Base-by-base conservation (phyloP, 371 early-diverging fungal genomes). In the Choanephora cucurbitarum region DNA sequence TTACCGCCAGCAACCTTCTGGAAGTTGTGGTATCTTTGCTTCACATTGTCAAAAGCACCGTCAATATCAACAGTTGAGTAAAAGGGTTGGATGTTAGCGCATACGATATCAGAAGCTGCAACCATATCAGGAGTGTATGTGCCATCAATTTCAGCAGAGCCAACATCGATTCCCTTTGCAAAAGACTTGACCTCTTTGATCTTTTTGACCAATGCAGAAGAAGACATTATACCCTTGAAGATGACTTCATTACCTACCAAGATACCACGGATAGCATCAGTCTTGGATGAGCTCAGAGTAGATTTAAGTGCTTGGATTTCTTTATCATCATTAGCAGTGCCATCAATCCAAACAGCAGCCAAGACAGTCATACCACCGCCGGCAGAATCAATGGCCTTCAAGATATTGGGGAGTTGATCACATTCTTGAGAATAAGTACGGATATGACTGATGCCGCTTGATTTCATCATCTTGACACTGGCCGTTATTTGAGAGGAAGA, bases 21-120 rank as follows among this genome's bases (percentile, higher is more conserved):
- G 51, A 86, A 60, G 23, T 60, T 55, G 17, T 77, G 62, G 46
- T 74, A 71, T 53, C 81, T 79, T 24, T 54, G 8, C 1, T 53
- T 49, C 15, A 78, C 39, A 19, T 68, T 69, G 21, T 48, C 37
- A 3, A 67, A 69, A 6, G 80, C 84, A 8, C 61, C 8, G 1
- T 53, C 24, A 15, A 69, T 69, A 15, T 46, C 17, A 6, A 69
- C 69, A 21, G 65, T 59, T 8, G 75, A 70, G 58, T 80, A 86
- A 71, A 68, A 85, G 7, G 84, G 84, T 41, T 86, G 81, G 34
- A 86, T 73, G 48, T 82, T 86, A 53, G 76, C 77, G 49, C 71
- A 63, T 18, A 77, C 67, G 44, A 71, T 55, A 42, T 86, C 84
- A 37, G 64, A 66, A 14, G 67, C 73, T 52, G 57, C 65, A 2